Conservation (phyloP, 192 early-diverging fungal genomes). For the Rhizophagus clarus region DNA sequence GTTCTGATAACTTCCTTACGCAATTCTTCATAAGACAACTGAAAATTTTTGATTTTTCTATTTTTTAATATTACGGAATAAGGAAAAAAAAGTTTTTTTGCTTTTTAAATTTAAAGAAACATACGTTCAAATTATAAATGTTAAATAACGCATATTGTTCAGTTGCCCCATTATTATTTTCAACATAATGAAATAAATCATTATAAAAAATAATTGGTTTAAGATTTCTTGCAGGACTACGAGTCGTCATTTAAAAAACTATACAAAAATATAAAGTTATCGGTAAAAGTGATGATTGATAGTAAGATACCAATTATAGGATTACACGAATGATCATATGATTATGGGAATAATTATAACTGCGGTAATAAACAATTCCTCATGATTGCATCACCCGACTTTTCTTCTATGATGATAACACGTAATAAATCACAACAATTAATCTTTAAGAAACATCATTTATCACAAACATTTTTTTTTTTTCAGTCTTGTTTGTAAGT, state of each 20-base stretch:
- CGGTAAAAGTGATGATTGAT: no score
- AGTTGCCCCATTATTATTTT: not conserved
- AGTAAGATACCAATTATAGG: no score
- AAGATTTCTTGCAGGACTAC: not conserved
- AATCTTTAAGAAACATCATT: no score
- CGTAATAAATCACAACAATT: no score
- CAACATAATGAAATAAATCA: conserved; percentile 2
- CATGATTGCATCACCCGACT: no score
- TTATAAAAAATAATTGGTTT: conserved; percentile 13
- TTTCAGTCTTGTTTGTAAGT: no score
- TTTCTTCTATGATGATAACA: no score
- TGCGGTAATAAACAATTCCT: no score
- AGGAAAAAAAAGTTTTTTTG: not conserved
- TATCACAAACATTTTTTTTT: no score
- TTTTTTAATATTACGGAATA: not conserved
- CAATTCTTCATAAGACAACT: not conserved
- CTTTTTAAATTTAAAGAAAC: not conserved
- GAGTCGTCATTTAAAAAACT: not conserved
- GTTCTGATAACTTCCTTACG: not conserved
- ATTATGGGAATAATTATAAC: no score
- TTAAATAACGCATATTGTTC: not conserved
- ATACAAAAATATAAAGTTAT: no score
- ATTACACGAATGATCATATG: no score
- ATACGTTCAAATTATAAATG: conserved; percentile 10
- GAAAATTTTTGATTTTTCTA: not conserved